Conservation (phyloP, 1,284 basidiomycete genomes). For the Athelia psychrophila region DNA sequence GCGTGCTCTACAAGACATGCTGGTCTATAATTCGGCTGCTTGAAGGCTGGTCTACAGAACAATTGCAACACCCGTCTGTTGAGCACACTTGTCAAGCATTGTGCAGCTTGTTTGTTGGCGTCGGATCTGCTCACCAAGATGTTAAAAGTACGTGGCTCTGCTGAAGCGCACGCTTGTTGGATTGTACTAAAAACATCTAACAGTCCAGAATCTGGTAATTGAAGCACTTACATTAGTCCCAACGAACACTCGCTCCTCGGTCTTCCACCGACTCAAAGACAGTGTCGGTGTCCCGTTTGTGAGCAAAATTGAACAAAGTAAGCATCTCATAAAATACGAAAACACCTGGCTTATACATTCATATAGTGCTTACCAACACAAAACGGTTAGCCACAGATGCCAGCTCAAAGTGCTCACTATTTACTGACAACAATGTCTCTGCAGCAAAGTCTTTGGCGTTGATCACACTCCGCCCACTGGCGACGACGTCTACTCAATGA, state of each 20-base stretch:
- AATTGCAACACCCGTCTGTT: not conserved
- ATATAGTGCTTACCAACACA: not conserved
- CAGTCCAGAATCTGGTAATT: constrained; percentile 41
- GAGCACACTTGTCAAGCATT: constrained; percentile 26
- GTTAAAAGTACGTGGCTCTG: constrained; percentile 18
- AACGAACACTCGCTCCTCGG: not conserved
- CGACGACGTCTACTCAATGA: not conserved
- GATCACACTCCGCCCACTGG: not conserved
- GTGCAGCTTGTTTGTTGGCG: constrained; percentile 31
- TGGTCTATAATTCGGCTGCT: constrained; percentile 13
- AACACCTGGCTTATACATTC: not conserved
- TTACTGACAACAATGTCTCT: not conserved
- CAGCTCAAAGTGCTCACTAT: no score
- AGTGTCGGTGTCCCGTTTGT: constrained; percentile 7
- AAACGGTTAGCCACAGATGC: not conserved
- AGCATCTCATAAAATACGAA: constrained; percentile 5
- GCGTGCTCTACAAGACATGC: constrained; percentile 9
- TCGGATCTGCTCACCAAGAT: constrained; percentile 20
- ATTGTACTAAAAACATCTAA: no score
- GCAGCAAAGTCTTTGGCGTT: not conserved
- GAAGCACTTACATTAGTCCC: constrained; percentile 22
- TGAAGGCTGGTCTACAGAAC: no score
- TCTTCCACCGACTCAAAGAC: constrained; percentile 14
- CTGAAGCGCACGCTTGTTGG: not conserved
- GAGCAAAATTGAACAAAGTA: constrained; percentile 17